Base-by-base conservation (phyloP, 768 basidiomycete species). In the Neoboletus subvelutipes region DNA sequence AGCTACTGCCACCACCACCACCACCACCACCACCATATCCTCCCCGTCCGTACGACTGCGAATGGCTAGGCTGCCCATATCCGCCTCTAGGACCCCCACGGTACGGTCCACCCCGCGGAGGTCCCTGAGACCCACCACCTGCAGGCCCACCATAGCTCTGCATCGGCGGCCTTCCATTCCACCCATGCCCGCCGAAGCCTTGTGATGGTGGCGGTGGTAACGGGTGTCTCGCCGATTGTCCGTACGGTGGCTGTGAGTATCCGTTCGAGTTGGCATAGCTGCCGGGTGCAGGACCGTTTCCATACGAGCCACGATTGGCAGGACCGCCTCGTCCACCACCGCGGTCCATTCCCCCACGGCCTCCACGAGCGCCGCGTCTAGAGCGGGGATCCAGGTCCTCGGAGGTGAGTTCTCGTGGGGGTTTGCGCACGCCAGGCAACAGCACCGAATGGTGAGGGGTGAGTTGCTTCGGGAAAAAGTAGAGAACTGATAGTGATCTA, bases 401-500 rank as follows among this genome's bases (percentile, higher is more conserved):
- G 3, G 84, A 70, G 12, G 81, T 83, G 39, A 99, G 78, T 1
- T 85, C 72, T 11, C 85, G 81, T 11, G 79, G 74, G 1, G 83
- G 78, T 55, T 79, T 80, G 61, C 75, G 82, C 29, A 83, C 84
- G 1, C 91, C 92, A 9, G 87, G 87, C 2, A 99, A 78, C 28
- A 98, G 75, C 42, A 88, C 76, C 17, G 94, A 96, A 46, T 83
- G 86, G 70, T 99, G 97, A 2, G 94, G 92, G 3, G 81, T 81
- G 13, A 87, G 71, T 67, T 98, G 96, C 66, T 84, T 82, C 0
- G 97, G 95, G 82, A 94, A 97, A 71, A 83, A 86, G 72, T 94
- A 98, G 33, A 86, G 73, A 3, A 87, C 93, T 0, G 94, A 95
- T 13, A 98, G 76, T 11, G 95, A 91, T 24, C 84, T 82, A 73